phyloP scores from a whole-genome alignment of 805 yeast species.

The Wickerhamomyces mucosus region DNA sequence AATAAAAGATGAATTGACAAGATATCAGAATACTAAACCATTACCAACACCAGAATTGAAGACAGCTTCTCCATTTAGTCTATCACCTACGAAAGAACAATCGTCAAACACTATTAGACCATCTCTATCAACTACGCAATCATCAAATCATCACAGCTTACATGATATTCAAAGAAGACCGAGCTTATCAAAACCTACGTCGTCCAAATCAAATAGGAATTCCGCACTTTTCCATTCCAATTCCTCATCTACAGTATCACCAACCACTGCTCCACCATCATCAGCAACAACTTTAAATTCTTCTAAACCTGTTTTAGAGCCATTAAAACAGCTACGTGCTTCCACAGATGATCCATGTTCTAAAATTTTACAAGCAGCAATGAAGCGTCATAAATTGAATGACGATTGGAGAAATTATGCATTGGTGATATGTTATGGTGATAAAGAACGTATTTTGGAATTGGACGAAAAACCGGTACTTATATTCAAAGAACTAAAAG shows the following conservation, averaged over 20 bases:
- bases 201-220: conserved; percentile 7
- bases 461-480: conserved; percentile 83
- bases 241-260: conserved; percentile 3
- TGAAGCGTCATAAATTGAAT: conserved; percentile 72
- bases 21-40: conserved; percentile 8
- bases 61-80: conserved; percentile 20
- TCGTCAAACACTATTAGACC: too few species aligned
- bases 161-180: too few species aligned
- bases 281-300: conserved; percentile 3
- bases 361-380: conserved; percentile 78
- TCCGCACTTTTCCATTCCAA: conserved; percentile 5
- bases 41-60: conserved; percentile 17
- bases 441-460: conserved; percentile 75
- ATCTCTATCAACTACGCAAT: conserved; percentile 4
- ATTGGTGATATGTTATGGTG: conserved; percentile 82
- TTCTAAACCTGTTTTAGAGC: conserved; percentile 36
- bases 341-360: conserved; percentile 88
- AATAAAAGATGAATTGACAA: conserved; percentile 11
- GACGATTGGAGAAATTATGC: conserved; percentile 86
- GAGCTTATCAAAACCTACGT: conserved; percentile 3
- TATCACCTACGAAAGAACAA: conserved; percentile 22
- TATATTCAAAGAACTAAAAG: conserved; percentile 77
- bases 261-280: not conserved
- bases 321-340: conserved; percentile 74
- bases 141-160: too few species aligned